Evolutionary conservation across 1,139 yeast genomes (phyloP).

Genomic region (Saccharomycopsis hybrid): DNA sequence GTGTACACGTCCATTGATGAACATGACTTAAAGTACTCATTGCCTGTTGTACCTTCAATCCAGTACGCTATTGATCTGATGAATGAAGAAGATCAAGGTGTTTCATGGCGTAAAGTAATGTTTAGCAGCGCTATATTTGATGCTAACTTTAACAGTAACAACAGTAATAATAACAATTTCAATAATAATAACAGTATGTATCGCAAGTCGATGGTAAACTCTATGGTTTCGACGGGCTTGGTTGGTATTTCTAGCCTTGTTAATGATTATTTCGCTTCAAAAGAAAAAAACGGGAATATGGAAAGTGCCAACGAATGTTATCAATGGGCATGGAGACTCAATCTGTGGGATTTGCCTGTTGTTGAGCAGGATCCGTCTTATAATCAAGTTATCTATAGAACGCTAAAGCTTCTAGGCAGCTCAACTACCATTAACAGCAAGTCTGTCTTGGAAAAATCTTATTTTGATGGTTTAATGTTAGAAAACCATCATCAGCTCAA

Average conservation of each 20-base stretch:
- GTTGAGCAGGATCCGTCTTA: slow-evolving; percentile 40
- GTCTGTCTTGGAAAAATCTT: no score
- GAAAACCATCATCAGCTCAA: no score
- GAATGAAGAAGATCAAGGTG: slow-evolving; percentile 32
- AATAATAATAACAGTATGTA: neutral
- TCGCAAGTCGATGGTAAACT: slow-evolving; percentile 20
- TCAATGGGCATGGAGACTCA: slow-evolving; percentile 66
- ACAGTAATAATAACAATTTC: no score
- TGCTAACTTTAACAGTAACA: slow-evolving; percentile 26
- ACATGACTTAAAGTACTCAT: slow-evolving; percentile 61
- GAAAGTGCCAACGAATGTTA: slow-evolving; percentile 24
- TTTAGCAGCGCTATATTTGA: slow-evolving; percentile 56
- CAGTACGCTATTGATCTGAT: slow-evolving; percentile 43
- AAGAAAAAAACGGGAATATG: neutral
- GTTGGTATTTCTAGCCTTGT: slow-evolving; percentile 42
- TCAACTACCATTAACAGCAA: no score
- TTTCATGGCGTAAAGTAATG: slow-evolving; percentile 39
- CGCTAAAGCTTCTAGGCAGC: neutral
- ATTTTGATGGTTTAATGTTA: no score
- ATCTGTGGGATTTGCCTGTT: slow-evolving; percentile 63
- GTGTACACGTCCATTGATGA: slow-evolving; percentile 41
- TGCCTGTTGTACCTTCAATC: slow-evolving; percentile 52
- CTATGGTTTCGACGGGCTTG: slow-evolving; percentile 42
- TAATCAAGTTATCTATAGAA: slow-evolving; percentile 29
- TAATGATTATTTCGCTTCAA: slow-evolving; percentile 23